These are phyloP conservation scores for Curvularia eragrostidis DNA, from an alignment of 2,329 filamentous ascomycete species.

Conservation along the genomic window DNA sequence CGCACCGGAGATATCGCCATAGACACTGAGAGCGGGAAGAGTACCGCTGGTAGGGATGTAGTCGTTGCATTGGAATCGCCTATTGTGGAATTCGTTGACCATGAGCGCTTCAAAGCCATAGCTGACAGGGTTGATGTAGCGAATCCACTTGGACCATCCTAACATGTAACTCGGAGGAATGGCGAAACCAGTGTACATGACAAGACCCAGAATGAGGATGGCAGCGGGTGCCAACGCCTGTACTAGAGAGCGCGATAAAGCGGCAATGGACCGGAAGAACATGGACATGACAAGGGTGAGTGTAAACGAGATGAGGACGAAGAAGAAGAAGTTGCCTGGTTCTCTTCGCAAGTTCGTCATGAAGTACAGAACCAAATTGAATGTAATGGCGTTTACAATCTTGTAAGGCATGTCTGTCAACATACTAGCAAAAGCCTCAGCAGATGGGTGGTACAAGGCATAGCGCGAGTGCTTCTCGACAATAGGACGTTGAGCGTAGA, in stretches of 20 bases:
- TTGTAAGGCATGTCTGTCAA: constrained; percentile 86
- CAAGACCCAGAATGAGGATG: constrained; percentile 67
- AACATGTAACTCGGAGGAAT: constrained; percentile 70
- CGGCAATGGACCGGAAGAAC: constrained; percentile 83
- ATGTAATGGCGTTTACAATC: constrained; percentile 72
- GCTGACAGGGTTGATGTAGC: constrained; percentile 78
- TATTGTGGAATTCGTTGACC: constrained; percentile 79
- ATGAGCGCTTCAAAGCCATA: constrained; percentile 83
- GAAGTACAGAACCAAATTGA: constrained; percentile 86
- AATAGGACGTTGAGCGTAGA: constrained; percentile 88
- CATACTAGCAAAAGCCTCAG: constrained; percentile 88
- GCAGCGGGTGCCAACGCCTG: constrained; percentile 65
- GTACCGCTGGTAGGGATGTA: constrained; percentile 53
- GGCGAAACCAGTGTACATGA: constrained; percentile 72
- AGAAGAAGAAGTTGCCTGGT: constrained; percentile 83
- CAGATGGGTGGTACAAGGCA: constrained; percentile 86
- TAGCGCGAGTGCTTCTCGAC: constrained; percentile 90
- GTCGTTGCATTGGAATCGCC: constrained; percentile 61
- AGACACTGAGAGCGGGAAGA: constrained; percentile 27
- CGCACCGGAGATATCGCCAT: constrained; percentile 42
- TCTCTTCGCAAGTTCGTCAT: constrained; percentile 81
- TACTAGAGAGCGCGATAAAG: constrained; percentile 70
- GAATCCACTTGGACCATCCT: constrained; percentile 82
- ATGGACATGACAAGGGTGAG: constrained; percentile 82
- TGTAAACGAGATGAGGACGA: constrained; percentile 75